Base-by-base conservation (phyloP, 495 filamentous ascomycete genomes). In the Penicillium dipodomyicola region DNA sequence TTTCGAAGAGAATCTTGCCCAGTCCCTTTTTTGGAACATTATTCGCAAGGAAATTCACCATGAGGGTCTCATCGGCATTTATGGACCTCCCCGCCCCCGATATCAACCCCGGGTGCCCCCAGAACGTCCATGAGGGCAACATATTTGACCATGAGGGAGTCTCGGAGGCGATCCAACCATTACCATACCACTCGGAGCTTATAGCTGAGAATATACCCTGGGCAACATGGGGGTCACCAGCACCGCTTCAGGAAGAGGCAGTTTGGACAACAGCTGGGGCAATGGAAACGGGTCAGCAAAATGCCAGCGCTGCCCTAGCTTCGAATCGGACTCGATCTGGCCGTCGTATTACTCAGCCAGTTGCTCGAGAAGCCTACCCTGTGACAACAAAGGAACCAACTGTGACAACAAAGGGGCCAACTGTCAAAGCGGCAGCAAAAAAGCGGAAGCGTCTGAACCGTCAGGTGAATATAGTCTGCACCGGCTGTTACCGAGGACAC, bases 401-500 rank as follows among this genome's bases (percentile, higher is more conserved):
- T 12, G 35, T 40, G 30, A 3, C 22, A 20, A 54, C 12, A 9
- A 54, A 33, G 2, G 9, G 33, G 11, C n/a, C 30, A 45, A 17
- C 49, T 12, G 35, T 40, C 25, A 54, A 47, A 29, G 14, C 15
- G 5, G 47, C 56, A 32, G 14, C 70, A 19, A 67, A 58, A 25
- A 82, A 79, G 62, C 69, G 77, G 9, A 78, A 77, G 59, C 74
- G 71, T 20, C 59, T 69, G 12, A 69, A 72, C 33, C 72, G 77
- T 48, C 78, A 75, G 56, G 62, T 61, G 23, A 75, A 67, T 40
- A 68, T 78, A 54, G 67, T 87, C 14, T 97, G 94, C 72, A 87
- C 84, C 54, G 79, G 85, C 62, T 98, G 94, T 72, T 81, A 86
- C 47, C 79, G 94, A 40, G 85, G 89, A 9, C 83, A 90, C 49